Conservation (phyloP, 148 eudicot genomes). For the Pharnaceum exiguum region DNA sequence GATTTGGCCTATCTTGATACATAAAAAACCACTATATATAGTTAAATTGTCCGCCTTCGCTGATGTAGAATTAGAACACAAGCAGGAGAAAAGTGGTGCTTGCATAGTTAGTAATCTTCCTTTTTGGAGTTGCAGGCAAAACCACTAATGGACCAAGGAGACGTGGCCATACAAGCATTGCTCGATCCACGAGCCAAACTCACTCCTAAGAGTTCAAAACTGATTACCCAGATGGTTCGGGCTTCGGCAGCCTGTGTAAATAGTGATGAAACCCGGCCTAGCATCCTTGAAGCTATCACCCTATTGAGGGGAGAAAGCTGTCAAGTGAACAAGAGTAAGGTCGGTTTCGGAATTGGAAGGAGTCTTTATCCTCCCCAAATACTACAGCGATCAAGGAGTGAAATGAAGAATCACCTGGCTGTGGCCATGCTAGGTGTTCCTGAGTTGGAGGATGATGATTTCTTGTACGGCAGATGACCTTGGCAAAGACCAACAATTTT, state of each 20-base stretch:
- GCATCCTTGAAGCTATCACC: slow-evolving; percentile 52
- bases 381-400: slow-evolving; percentile 46
- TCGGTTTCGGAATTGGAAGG: slow-evolving; percentile 22
- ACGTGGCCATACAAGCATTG: slow-evolving; percentile 30
- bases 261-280: slow-evolving; percentile 72
- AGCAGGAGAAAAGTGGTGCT: neutral
- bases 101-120: neutral
- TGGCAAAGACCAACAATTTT: neutral
- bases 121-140: slow-evolving; percentile 58
- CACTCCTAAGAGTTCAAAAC: slow-evolving; percentile 42
- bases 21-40: no score
- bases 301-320: slow-evolving; percentile 52
- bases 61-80: no score
- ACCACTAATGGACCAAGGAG: slow-evolving; percentile 74
- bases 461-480: slow-evolving; percentile 50
- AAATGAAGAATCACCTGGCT: slow-evolving; percentile 72
- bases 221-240: slow-evolving; percentile 55
- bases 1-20: no score
- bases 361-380: slow-evolving; percentile 29
- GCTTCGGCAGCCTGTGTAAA: slow-evolving; percentile 79
- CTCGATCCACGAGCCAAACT: slow-evolving; percentile 60
- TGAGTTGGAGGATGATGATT: slow-evolving; percentile 67
- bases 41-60: no score
- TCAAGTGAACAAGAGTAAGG: slow-evolving; percentile 37
- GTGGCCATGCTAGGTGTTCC: slow-evolving; percentile 90